Base-by-base conservation (phyloP, 768 basidiomycete species). In the Cubamyces sp. region DNA sequence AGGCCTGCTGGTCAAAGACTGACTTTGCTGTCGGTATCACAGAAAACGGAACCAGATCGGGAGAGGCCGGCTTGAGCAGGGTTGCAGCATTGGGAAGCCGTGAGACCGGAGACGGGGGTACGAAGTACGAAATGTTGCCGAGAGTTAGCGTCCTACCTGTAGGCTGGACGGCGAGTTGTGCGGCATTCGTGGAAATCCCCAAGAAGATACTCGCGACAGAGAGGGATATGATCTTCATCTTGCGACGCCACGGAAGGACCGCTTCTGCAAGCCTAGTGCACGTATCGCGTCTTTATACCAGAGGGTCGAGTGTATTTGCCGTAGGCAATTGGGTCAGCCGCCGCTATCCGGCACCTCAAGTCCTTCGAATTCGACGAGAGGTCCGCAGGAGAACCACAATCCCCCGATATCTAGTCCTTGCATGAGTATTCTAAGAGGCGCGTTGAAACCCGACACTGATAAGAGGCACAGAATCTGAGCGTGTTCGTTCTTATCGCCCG, bases 1-100 rank as follows among this genome's bases (percentile, higher is more conserved):
- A 52, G 5, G 66, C 65, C 16, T 56, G 37, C 9, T 64, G 18
- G 14, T 53, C 58, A 62, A 71, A 71, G 25, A 46, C 50, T 3
- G 21, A 25, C 15, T 54, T 51, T 12, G 66, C 51, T 3, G 67
- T 57, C 16, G 64, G 62, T 19, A 73, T 62, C 53, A 73, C 71
- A 15, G 72, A 70, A 64, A 73, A 67, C 3, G 72, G 69, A 14
- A 71, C 49, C 25, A 71, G 45, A 18, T 50, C 59, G 6, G 47
- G 47, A 6, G 41, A 40, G 15, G 61, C 51, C 0, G 37, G 50
- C 47, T 62, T 60, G 12, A 54, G 54, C 3, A 59, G 60, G 11
- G 48, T 5, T 2, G 39, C 28, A 14, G 53, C 30, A 19, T 66
- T 60, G 23, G 12, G 57, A 2, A 69, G 49, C 9, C 42, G 43